Base-by-base conservation (phyloP, 768 basidiomycete species). In the Pleurotus cornucopiae region DNA sequence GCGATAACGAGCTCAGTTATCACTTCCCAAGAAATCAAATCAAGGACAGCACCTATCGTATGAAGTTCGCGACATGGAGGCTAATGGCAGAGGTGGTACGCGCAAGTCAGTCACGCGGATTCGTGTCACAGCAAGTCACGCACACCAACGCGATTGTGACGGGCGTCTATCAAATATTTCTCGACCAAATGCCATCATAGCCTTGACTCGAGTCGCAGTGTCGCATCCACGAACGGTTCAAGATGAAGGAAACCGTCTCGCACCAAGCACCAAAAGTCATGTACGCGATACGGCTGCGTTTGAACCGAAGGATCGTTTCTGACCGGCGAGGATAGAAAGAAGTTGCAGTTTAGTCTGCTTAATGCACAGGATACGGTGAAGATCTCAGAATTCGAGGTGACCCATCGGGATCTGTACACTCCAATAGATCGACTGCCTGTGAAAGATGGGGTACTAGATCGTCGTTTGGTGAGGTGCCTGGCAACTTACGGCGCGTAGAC, bases 381-480 rank as follows among this genome's bases (percentile, higher is more conserved):
- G 67, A 82, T 98, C 56, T 90, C 97, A 6, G 96, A 99, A 70
- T 97, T 96, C 63, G 93, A 99, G 72, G 90, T 97, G 62, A 94
- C 91, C 14, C 88, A 91, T 68, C 81, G 91, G 21, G 94, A 97
- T 69, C 76, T 98, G 38, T 98, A 99, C 71, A 91, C 89, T 9
- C 78, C 85, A 11, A 83, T 80, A 18, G 91, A 92, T 65, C 82
- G 94, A 58, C 74, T 87, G 2, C 96, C 95, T 0, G 92, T 93
- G 23, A 88, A 86, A 62, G 83, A 94, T 77, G 96, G 97, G 49
- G 93, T 98, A 0, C 78, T 99, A 14, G 97, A 99, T 71, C 79
- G 91, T 37, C 83, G 97, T 62, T 78, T 98, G 61, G 95, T 96
- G 60, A 49, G 86, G 0, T 14, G 53, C 18, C 4, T 44, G 44